Base-by-base conservation (phyloP, 129 eudicot species). In the Flaveria trinervia region DNA sequence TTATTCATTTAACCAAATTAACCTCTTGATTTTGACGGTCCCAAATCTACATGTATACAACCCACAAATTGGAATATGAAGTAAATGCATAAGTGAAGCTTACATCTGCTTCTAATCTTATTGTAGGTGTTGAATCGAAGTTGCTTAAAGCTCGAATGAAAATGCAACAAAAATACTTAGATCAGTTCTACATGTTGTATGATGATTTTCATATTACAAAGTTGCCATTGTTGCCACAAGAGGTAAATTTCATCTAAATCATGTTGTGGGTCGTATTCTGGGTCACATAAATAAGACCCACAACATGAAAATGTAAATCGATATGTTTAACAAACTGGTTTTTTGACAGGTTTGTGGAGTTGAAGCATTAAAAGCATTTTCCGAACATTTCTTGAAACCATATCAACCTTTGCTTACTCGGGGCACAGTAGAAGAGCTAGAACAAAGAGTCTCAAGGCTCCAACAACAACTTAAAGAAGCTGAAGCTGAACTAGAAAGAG, bases 61-160 rank as follows among this genome's bases (percentile, higher is more conserved):
- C 64, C 62, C 54, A 14, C 55, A 16, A 33, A 78, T 2, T 18
- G 56, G 72, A 14, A 70, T 22, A 23, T 49, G 79, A 48, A 49
- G 33, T 26, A 65, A 64, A 8, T 33, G 16, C 41, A 8, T 65
- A 49, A 0, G 7, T 54, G 43, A 60, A 20, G 23, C 65, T 39
- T 50, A 61, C 60, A 14, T 62, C 9, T 25, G 60, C 48, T 52
- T 73, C 18, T 65, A 55, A 56, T 52, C 9, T 30, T 65, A 26
- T 64, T 45, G 1, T 79, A 95, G 97, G 74, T 55, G 90, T 95
- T 56, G 94, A 91, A 69, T 91, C 99, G 7, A 95, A 91, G 89
- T 82, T 95, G 86, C 99, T 95, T 39, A 95, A 86, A 85, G 99
- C 99, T 83, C 89, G 99, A 77, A 95, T 95, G 97, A 80, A 82